Percentiles rank a stretch among this genome's conserved stretches.
Conservation (phyloP, 305 asterid species). For the Solanum chacoense region DNA sequence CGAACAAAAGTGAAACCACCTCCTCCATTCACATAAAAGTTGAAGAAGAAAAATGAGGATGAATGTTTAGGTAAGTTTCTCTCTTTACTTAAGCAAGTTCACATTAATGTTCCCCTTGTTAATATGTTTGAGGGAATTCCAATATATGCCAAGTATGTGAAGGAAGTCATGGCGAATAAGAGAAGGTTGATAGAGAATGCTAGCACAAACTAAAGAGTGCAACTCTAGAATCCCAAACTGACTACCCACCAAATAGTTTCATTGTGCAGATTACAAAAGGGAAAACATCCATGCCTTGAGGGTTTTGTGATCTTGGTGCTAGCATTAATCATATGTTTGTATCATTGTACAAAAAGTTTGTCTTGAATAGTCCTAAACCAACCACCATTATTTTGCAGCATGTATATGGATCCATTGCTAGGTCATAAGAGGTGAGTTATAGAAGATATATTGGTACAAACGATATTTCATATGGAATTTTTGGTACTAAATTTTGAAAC, state of each 20-base stretch:
- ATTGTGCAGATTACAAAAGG: background rate
- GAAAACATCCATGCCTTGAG: background rate
- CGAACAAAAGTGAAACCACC: background rate
- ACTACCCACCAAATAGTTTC: background rate
- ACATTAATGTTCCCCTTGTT: background rate
- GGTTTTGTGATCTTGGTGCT: background rate
- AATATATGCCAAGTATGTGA: background rate
- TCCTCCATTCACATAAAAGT: background rate
- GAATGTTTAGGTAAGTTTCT: background rate
- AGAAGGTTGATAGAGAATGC: background rate
- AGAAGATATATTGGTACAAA: background rate
- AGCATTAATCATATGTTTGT: background rate
- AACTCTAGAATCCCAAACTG: background rate
- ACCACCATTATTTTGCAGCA: background rate
- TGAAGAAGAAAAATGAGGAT: background rate
- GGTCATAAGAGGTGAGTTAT: background rate
- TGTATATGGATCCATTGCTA: background rate
- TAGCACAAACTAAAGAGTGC: background rate
- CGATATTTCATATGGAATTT: too few relatives aligned
- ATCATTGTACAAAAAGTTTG: too few relatives aligned
- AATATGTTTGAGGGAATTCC: background rate
- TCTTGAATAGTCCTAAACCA: background rate
- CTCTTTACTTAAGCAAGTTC: background rate
- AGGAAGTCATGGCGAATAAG: background rate
- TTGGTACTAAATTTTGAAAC: too few relatives aligned